Percentiles rank a stretch among this genome's conserved stretches.
Evolutionary conservation across 1,284 basidiomycete species (phyloP).

Genomic region (Microbotryum lychnidis-dioicae): DNA sequence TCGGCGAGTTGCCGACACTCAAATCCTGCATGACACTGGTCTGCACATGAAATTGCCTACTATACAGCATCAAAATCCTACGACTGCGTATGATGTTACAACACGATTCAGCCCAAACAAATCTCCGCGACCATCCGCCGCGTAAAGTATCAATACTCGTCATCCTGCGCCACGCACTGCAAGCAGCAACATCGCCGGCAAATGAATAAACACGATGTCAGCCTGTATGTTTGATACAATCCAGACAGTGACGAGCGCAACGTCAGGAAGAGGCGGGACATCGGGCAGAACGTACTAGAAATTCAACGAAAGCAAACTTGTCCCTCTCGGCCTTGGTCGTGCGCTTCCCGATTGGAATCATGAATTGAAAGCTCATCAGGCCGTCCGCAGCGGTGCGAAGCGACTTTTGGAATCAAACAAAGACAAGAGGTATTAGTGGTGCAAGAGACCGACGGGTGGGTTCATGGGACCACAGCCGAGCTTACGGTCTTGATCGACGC

Average conservation of each 20-base stretch:
- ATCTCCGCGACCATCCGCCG: no score
- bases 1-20: no score
- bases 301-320: constrained; percentile 33
- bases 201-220: neutral
- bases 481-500: constrained; percentile 62
- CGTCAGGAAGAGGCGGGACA: neutral
- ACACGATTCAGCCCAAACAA: no score
- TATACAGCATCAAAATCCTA: no score
- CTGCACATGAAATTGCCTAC: no score
- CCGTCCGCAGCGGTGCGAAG: constrained; percentile 72
- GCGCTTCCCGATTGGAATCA: constrained; percentile 54
- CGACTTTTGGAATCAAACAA: constrained; percentile 41
- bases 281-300: constrained; percentile 18
- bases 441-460: no score
- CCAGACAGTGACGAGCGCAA: neutral
- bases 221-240: neutral
- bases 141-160: constrained; percentile 2
- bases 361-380: constrained; percentile 71
- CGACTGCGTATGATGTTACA: no score
- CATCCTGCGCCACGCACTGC: constrained; percentile 27
- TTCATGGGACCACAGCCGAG: neutral
- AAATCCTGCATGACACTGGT: no score
- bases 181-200: no score
- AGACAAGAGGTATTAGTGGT: neutral
- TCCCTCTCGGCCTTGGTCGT: neutral